Percentiles rank a stretch among this genome's conserved stretches.
Conservation (phyloP, 2,329 filamentous ascomycete genomes). For the Cladosporium sphaerospermum region DNA sequence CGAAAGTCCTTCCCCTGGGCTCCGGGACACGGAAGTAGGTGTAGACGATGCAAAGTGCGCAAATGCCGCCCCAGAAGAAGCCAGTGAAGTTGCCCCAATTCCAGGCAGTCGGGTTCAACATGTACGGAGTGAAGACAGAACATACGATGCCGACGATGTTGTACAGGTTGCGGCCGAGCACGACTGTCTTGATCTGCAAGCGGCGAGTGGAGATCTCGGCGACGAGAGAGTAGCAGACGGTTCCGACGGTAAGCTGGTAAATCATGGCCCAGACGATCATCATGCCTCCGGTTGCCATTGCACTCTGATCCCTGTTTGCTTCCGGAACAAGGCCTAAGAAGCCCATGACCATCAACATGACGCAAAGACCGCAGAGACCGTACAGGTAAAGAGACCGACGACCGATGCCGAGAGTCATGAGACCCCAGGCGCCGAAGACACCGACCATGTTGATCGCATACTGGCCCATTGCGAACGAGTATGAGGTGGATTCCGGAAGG, state of each 20-base stretch:
- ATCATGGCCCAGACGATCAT: slow-evolving; percentile 77
- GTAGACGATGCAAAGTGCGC: slow-evolving; percentile 74
- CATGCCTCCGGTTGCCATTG: slow-evolving; percentile 72
- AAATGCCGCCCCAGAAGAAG: slow-evolving; percentile 82
- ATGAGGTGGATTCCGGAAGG: slow-evolving; percentile 36
- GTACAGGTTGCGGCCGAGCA: slow-evolving; percentile 69
- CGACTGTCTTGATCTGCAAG: slow-evolving; percentile 85
- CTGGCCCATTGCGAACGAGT: slow-evolving; percentile 48
- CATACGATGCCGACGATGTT: slow-evolving; percentile 78
- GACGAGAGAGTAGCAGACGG: slow-evolving; percentile 83
- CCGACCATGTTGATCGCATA: slow-evolving; percentile 68
- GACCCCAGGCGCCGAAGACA: slow-evolving; percentile 72
- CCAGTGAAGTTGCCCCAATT: slow-evolving; percentile 82
- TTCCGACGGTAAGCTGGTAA: slow-evolving; percentile 83
- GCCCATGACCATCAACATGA: slow-evolving; percentile 75
- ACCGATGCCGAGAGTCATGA: slow-evolving; percentile 70
- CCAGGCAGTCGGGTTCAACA: slow-evolving; percentile 84
- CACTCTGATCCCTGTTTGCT: slow-evolving; percentile 52
- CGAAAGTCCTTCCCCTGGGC: slow-evolving; percentile 72
- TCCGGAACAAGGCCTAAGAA: slow-evolving; percentile 71
- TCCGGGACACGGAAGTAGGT: slow-evolving; percentile 77
- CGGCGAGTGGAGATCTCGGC: slow-evolving; percentile 78
- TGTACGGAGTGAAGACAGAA: slow-evolving; percentile 79
- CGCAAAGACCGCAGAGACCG: slow-evolving; percentile 65
- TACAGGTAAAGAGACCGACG: slow-evolving; percentile 70